These are phyloP conservation scores for Neurospora terricola DNA, from an alignment of 495 filamentous ascomycete genomes.

Conservation along the genomic window DNA sequence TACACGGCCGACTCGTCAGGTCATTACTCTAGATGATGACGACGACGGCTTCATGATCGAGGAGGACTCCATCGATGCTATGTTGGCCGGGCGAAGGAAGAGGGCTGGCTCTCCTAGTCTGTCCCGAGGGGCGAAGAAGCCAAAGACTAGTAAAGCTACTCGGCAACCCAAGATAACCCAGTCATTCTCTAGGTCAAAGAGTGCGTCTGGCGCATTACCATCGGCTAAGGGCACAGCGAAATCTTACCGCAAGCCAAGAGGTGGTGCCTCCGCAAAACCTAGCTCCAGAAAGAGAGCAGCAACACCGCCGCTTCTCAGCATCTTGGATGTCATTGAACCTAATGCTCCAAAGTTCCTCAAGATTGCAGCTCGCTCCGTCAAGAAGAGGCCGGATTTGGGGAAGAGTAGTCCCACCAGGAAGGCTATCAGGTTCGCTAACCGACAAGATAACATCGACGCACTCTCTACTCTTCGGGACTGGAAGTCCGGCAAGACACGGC, in stretches of 20 bases:
- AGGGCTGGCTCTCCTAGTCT: constrained; percentile 7
- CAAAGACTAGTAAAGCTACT: constrained; percentile 20
- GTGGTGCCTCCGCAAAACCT: neutral
- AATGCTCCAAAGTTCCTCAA: constrained; percentile 62
- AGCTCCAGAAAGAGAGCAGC: constrained; percentile 13
- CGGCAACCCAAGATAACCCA: constrained; percentile 39
- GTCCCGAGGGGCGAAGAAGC: constrained; percentile 8
- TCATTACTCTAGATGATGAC: constrained; percentile 13
- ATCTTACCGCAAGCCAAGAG: neutral
- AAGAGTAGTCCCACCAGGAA: constrained; percentile 69
- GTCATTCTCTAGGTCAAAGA: constrained; percentile 24
- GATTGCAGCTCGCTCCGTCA: constrained; percentile 64
- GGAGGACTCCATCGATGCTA: constrained; percentile 45
- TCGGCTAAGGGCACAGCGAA: neutral
- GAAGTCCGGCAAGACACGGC: constrained; percentile 59
- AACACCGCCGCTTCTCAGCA: constrained; percentile 47
- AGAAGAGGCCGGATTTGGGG: constrained; percentile 49
- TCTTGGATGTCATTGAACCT: constrained; percentile 60
- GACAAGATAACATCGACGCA: constrained; percentile 65
- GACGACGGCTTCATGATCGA: constrained; percentile 36
- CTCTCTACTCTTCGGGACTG: constrained; percentile 59
- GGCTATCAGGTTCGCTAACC: constrained; percentile 58
- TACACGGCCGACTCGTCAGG: neutral
- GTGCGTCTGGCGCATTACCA: neutral
- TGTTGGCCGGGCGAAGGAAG: constrained; percentile 37